Conservation (phyloP, 2,329 filamentous ascomycete species). For the Aspergillus sojae region DNA sequence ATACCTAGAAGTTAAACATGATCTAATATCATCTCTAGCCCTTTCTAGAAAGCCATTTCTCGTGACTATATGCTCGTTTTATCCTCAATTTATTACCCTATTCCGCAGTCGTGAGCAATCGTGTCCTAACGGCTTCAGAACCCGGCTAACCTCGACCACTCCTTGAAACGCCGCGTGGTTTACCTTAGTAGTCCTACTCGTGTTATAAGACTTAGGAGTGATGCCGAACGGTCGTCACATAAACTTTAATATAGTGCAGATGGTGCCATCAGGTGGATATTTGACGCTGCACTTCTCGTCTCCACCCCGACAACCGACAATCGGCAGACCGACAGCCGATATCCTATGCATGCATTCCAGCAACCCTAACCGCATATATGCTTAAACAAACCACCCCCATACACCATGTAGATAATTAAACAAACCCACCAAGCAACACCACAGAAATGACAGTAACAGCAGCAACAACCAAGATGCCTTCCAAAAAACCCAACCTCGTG, state of each 20-base stretch:
- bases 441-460: background rate
- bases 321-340: background rate
- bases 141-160: background rate
- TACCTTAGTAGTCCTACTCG: background rate
- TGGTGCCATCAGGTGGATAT: background rate
- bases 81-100: background rate
- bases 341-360: background rate
- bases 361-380: background rate
- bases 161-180: background rate
- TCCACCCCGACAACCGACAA: background rate
- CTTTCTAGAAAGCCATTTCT: background rate
- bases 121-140: background rate
- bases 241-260: background rate
- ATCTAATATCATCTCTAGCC: no score
- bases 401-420: background rate
- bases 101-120: background rate
- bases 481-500: background rate
- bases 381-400: background rate
- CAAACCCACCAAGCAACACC: rapidly evolving
- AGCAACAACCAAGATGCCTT: background rate
- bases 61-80: background rate
- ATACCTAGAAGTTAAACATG: background rate
- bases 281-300: background rate
- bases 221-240: background rate
- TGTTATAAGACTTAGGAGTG: background rate